Base-by-base conservation (phyloP, 2,329 filamentous ascomycete species). In the Calonectria pauciramosa region DNA sequence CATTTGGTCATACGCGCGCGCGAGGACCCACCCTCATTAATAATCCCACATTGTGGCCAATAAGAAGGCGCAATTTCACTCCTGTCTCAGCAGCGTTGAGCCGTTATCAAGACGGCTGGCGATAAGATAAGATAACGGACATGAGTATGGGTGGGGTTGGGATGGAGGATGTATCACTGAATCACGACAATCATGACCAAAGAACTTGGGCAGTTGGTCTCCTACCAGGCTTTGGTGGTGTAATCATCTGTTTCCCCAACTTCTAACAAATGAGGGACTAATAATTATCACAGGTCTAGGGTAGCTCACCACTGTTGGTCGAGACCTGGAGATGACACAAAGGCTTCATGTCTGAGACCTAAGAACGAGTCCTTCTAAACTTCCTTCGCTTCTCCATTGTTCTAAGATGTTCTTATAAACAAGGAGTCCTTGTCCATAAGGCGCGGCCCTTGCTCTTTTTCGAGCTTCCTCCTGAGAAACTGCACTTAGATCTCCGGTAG, bases 1-100 rank as follows among this genome's bases (percentile, higher is more conserved):
- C 3, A n/a, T 60, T 79, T 81, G 71, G 81, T 83, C 75, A 82
- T 78, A 80, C 70, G 75, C 82, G 82, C 82, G 82, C 82, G 81
- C 79, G 79, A 70, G 13, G 71, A 32, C 38, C 71, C 74, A 26
- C 74, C 51, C 44, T 41, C 26, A 74, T 70, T 71, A 64, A 51
- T 73, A 73, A 66, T 77, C 77, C n/a, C 5, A 1, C 20, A 13
- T 4, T 41, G 10, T 36, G 26, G 8, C 56, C 56, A 63, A 63
- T 63, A 20, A 8, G 16, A 23, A 41, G 56, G 3, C 36, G 16
- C 14, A 38, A 26, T 60, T 41, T 60, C 34, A n/a, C 7, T 16
- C n/a, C 18, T 0, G 20, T 38, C 9, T 36, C 20, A 26, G 20
- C 9, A 60, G 7, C 23, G 34, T 28, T 11, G 36, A 18, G 34